These are phyloP conservation scores for Colletotrichum lindemuthianum DNA, from an alignment of 2,329 filamentous ascomycete genomes.

Conservation along the genomic window DNA sequence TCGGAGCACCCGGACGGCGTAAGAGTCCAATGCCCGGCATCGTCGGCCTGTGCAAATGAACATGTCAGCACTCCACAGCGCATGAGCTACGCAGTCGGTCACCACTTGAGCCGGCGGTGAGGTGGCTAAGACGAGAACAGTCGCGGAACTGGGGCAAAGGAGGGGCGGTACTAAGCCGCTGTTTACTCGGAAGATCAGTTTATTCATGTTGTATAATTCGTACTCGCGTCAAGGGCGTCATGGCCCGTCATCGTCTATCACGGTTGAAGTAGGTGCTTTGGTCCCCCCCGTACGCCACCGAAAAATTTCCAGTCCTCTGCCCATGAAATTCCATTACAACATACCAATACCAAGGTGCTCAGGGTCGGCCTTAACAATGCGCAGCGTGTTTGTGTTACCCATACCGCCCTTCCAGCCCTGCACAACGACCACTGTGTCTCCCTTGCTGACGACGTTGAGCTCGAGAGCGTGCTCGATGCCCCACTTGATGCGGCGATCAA, in stretches of 20 bases:
- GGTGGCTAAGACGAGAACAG: too few species aligned
- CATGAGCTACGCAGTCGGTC: too few species aligned
- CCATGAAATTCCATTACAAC: slow-evolving; percentile 38
- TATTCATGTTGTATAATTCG: slow-evolving; percentile 32
- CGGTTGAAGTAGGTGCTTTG: slow-evolving; percentile 34
- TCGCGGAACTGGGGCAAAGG: too few species aligned
- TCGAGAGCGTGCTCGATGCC: slow-evolving; percentile 87
- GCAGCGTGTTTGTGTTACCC: slow-evolving; percentile 88
- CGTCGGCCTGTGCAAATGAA: too few species aligned
- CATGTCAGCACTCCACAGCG: too few species aligned
- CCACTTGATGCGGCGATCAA: slow-evolving; percentile 98
- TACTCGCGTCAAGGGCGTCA: slow-evolving; percentile 29
- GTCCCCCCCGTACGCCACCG: slow-evolving; percentile 29
- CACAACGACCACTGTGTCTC: slow-evolving; percentile 82
- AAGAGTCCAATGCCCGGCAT: too few species aligned
- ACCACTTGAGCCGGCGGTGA: too few species aligned
- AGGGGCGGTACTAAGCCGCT: too few species aligned
- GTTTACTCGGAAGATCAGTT: background rate
- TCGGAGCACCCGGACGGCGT: too few species aligned
- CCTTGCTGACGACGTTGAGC: slow-evolving; percentile 78
- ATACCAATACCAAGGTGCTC: slow-evolving; percentile 67
- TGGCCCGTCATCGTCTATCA: slow-evolving; percentile 34
- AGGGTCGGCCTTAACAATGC: slow-evolving; percentile 70
- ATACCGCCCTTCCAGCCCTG: slow-evolving; percentile 93
- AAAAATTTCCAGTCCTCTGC: slow-evolving; percentile 11